A percentile compares a stretch with the other conserved stretches of the same genome.
phyloP scores from a whole-genome alignment of 2,329 filamentous ascomycete species.

The Amylocarpus encephaloides region DNA sequence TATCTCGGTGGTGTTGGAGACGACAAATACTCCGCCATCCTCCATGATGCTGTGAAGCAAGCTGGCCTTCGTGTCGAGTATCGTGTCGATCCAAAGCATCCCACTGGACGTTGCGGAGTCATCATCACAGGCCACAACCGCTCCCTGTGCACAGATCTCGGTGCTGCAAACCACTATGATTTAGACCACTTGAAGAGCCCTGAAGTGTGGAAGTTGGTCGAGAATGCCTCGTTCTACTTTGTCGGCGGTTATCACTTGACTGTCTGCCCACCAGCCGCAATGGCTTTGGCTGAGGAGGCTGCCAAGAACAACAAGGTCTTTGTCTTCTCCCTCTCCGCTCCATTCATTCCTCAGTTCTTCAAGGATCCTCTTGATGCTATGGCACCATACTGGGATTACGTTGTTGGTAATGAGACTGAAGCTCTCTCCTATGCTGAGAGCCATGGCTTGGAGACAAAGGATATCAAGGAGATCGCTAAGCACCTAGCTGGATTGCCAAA shows the following conservation, averaged over 20 bases:
- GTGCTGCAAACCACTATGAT: slow-evolving; percentile 95
- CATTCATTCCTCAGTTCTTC: slow-evolving; percentile 97
- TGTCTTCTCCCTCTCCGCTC: slow-evolving; percentile 85
- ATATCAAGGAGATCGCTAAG: slow-evolving; percentile 80
- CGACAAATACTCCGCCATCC: slow-evolving; percentile 90
- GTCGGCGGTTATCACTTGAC: slow-evolving; percentile 97
- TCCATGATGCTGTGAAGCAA: slow-evolving; percentile 77
- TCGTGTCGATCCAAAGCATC: slow-evolving; percentile 74
- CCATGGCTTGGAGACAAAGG: slow-evolving; percentile 66
- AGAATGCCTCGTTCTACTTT: slow-evolving; percentile 85
- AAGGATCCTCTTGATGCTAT: slow-evolving; percentile 87
- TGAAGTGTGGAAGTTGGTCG: slow-evolving; percentile 84
- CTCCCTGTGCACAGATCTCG: slow-evolving; percentile 90
- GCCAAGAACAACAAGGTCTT: slow-evolving; percentile 86
- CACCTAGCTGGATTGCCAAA: slow-evolving; percentile 83
- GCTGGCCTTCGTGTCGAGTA: slow-evolving; percentile 93
- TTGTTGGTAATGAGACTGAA: slow-evolving; percentile 97
- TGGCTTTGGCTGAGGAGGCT: slow-evolving; percentile 86
- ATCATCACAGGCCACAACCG: slow-evolving; percentile 96
- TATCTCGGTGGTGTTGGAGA: slow-evolving; percentile 92
- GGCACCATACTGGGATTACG: slow-evolving; percentile 87
- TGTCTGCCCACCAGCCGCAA: slow-evolving; percentile 83
- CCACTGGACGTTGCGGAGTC: slow-evolving; percentile 91
- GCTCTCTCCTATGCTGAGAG: slow-evolving; percentile 80
- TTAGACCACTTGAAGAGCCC: slow-evolving; percentile 86